These are phyloP conservation scores for Diaporthe eres DNA, from an alignment of 2,329 filamentous ascomycete genomes.

Conservation along the genomic window DNA sequence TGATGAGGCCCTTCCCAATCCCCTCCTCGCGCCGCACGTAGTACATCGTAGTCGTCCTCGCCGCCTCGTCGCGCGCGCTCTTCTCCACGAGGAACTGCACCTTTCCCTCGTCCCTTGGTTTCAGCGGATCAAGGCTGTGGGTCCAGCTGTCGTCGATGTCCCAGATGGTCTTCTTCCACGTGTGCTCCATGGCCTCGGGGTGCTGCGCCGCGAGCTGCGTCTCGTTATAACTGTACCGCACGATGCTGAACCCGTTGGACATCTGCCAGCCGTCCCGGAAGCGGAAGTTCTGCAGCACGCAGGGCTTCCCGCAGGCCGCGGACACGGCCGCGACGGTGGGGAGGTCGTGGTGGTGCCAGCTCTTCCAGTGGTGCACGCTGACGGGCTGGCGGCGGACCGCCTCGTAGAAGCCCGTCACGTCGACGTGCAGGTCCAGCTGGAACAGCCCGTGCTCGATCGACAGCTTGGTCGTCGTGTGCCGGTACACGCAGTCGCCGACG, in stretches of 20 bases:
- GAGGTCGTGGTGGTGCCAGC: conserved; percentile 47
- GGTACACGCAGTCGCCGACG: conserved; percentile 57
- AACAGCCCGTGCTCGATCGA: conserved; percentile 56
- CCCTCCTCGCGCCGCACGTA: conserved; percentile 40
- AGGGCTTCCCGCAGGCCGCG: conserved; percentile 55
- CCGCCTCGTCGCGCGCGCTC: conserved; percentile 34
- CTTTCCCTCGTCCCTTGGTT: conserved; percentile 40
- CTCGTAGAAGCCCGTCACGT: conserved; percentile 61
- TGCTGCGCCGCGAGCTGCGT: conserved; percentile 49
- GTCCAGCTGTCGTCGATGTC: conserved; percentile 41
- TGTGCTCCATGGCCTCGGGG: conserved; percentile 57
- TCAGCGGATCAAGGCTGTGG: conserved; percentile 41
- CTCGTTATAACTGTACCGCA: conserved; percentile 52
- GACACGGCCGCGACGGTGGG: conserved; percentile 54
- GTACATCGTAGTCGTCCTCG: conserved; percentile 36
- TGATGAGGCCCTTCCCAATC: conserved; percentile 37
- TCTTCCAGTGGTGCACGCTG: conserved; percentile 61
- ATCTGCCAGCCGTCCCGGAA: conserved; percentile 48
- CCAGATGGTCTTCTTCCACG: conserved; percentile 48
- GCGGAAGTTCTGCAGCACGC: conserved; percentile 57
- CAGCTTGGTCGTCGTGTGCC: conserved; percentile 55
- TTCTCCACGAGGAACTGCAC: conserved; percentile 42
- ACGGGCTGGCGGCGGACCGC: conserved; percentile 55
- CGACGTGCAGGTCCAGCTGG: conserved; percentile 58
- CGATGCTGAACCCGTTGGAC: conserved; percentile 59